Base-by-base conservation (phyloP, 2,329 filamentous ascomycete genomes). In the Neonectria faginata region DNA sequence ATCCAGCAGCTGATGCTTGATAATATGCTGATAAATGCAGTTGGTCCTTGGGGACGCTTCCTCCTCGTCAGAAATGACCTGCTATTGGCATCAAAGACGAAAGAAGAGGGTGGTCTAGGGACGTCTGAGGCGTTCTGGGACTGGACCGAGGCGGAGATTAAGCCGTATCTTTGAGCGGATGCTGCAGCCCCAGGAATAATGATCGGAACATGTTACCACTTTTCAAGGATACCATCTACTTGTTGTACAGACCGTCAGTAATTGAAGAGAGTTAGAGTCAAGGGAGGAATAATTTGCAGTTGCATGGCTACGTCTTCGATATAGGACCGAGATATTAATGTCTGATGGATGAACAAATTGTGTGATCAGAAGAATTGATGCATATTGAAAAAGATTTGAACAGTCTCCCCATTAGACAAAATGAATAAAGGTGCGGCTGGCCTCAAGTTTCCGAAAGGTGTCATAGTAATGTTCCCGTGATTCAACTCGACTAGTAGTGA, bases 31-130 rank as follows among this genome's bases (percentile, higher is more conserved):
- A 62, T 9, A 9, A 5, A 6, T 16, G 1, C 5, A 62, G 59
- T 62, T 42, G 52, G 52, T 18, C 59, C 59, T 9, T 62, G 59
- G 59, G 59, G 59, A 18, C 59, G 52, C 22, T 62, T 62, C 11
- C 44, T 56, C 1, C 27, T 50, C 1, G 25, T 56, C 18, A 36
- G 59, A 3, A 44, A n/a, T n/a, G 59, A 62, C 20, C 16, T 62
- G 16, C 5, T 44, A n/a, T 11, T 44, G 8, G 52, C 45, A 16
- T 42, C 45, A 20, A 62, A 62, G 53, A 27, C 59, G 14, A 56
- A 18, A 18, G 59, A 61, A 4, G 58, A 62, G 20, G 59, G 59
- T 11, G 59, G 59, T 16, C 22, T 33, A 3, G 52, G 59, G 11
- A 62, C 52, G 25, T 27, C 59, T 18, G 11, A 39, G 25, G 36